Base-by-base conservation (phyloP, 75 land plant species). In the Pinus albicaulis region DNA sequence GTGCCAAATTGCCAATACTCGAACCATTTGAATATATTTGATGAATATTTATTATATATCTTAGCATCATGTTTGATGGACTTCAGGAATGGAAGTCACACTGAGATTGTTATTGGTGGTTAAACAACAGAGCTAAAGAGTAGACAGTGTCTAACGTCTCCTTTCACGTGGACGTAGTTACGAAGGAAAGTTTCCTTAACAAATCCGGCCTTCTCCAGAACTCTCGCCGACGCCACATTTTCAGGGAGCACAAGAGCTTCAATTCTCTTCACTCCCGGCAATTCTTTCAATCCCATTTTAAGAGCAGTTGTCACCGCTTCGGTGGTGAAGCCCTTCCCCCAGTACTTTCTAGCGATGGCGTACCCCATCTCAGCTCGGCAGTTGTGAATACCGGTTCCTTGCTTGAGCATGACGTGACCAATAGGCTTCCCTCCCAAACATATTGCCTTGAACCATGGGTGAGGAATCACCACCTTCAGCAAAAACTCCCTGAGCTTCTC, bases 151-250 rank as follows among this genome's bases (percentile, higher is more conserved):
- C 64, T 25, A 15, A 26, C 15, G 2, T 0, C 24, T 2, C 64
- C 87, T 74, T 87, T 90, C 24, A 74, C 19, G 5, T 80, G 11
- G 2, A 24, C 41, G 44, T 86, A 86, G 77, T 83, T 90, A 65
- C 72, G 77, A 19, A 86, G 76, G 26, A 86, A 58, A 56, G 83
- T 86, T 55, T 85, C 84, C 26, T 59, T 79, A 14, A 5, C 28
- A 56, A 91, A 86, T 2, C 90, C 93, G 17, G 81, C 84, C 76
- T 91, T 91, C 74, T 87, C 84, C 61, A 91, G 64, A 56, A 88
- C 90, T 76, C 74, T 76, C 48, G 79, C 86, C 2, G 90, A 86
- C 22, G 80, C 85, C 1, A 34, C 20, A 56, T 91, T 91, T n/a
- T 86, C 79, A 13, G 79, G 82, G 44, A 68, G 74, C 23, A 82